Evolutionary conservation across 2,329 filamentous ascomycete genomes (phyloP), one percentile per base, ranked within the genome.

Genomic region (Polychaeton citri): DNA sequence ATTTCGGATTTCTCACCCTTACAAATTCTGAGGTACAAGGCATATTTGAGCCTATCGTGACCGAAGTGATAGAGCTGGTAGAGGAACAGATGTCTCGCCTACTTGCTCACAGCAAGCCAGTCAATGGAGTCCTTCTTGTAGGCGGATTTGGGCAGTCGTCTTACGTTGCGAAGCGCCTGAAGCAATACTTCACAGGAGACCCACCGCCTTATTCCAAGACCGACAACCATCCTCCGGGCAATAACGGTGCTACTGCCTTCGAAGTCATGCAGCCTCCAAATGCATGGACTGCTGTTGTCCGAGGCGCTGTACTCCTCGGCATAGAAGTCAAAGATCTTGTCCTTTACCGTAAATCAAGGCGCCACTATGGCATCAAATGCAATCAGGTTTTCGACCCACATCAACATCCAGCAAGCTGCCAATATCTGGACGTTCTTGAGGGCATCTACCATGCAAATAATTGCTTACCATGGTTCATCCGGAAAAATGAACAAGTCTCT

Each of bases 251-350:
- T 24, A 68, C 67, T 4, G 73, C 72, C 2, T 77, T 87, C 28
- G 79, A 86, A 58, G 79, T 87, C 18, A 83, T 87, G 71, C 81
- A 88, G 58, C 80, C 81, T 1, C 69, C 85, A 35, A 82, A 87
- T 53, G 80, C 81, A 1, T 86, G 81, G 81, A 86, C 81, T 6
- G 80, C 81, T 0, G 81, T 86, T 2, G 81, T 87, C 5, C 67
- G 82, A 40, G 82, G 82, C 6, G 82, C 82, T 0, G 81, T 86
- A 6, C 58, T 87, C 35, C 66, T 81, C 33, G 81, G 81, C 0
- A 56, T 88, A 12, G 81, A 87, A 54, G 81, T 80, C n/a, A 83
- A 76, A 52, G 81, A 28, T 15, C 15, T 86, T 72, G 81, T 87
- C 5, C 74, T 85, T 38, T 81, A 75, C 40, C 66, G 81, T 33